A percentile compares a stretch with the other conserved stretches of the same genome.
Conservation (phyloP, 202 grass and related monocot species). For the Saccharum hybrid region DNA sequence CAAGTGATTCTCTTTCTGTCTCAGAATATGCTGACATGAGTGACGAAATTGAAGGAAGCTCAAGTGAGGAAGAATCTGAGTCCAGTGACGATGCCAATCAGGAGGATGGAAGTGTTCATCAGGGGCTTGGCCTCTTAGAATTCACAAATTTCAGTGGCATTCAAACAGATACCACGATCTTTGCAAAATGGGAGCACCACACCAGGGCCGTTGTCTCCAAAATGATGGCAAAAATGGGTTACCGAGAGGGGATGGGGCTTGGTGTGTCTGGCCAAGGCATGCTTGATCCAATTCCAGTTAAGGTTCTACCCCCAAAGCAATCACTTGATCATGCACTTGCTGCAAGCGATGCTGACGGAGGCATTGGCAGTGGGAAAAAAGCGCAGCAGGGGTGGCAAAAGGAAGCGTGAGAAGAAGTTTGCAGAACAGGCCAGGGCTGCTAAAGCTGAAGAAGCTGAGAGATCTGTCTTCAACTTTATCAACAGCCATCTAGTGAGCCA, state of each 20-base stretch:
- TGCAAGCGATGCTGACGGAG: constrained; percentile 35
- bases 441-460: constrained; percentile 69
- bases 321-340: constrained; percentile 82
- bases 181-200: constrained; percentile 96
- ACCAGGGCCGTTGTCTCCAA: constrained; percentile 92
- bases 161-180: constrained; percentile 81
- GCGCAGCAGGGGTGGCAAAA: constrained; percentile 70
- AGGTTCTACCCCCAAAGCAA: constrained; percentile 83
- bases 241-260: constrained; percentile 88
- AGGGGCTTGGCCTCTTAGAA: constrained; percentile 75
- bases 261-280: constrained; percentile 91
- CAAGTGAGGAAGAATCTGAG: constrained; percentile 53
- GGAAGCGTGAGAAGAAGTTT: constrained; percentile 78
- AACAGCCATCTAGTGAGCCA: constrained; percentile 73
- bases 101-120: constrained; percentile 58
- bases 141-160: constrained; percentile 64
- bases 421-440: constrained; percentile 63
- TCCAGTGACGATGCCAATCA: constrained; percentile 51
- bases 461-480: constrained; percentile 84
- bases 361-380: constrained; percentile 53
- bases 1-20: constrained; percentile 65
- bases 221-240: constrained; percentile 99
- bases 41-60: constrained; percentile 53
- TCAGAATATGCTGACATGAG: constrained; percentile 77
- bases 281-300: constrained; percentile 76